These are phyloP conservation scores for Caryopteris hybrid DNA, from an alignment of 305 asterid genomes.

Conservation along the genomic window DNA sequence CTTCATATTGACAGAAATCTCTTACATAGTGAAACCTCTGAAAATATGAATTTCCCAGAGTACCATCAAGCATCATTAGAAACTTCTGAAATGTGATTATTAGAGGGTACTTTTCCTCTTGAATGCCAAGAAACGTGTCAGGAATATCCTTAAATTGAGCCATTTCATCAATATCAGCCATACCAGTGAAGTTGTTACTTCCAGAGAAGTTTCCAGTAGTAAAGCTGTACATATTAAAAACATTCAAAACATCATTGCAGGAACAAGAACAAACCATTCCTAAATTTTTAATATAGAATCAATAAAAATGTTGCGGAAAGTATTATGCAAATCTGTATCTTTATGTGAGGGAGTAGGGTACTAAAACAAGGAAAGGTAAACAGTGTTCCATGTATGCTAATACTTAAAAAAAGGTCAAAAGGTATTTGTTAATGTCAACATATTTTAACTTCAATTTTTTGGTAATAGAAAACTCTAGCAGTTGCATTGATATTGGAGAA, in stretches of 20 bases:
- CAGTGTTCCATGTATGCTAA: no score
- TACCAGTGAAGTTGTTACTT: slow-evolving; percentile 14
- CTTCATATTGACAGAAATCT: slow-evolving; percentile 18
- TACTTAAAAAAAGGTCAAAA: no score
- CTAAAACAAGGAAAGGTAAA: no score
- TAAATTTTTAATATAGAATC: not conserved
- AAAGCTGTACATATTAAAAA: slow-evolving; percentile 31
- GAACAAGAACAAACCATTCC: not conserved
- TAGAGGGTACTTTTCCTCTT: slow-evolving; percentile 40
- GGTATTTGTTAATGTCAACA: not conserved
- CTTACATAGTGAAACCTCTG: slow-evolving; percentile 38
- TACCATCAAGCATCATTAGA: slow-evolving; percentile 65
- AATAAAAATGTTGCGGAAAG: not conserved
- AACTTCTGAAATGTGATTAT: slow-evolving; percentile 57
- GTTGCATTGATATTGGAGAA: not conserved
- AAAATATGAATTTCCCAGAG: slow-evolving; percentile 48
- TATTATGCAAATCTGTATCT: no score
- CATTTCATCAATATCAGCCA: slow-evolving; percentile 41
- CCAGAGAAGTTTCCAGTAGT: slow-evolving; percentile 23
- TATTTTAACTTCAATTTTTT: not conserved
- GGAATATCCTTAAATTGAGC: slow-evolving; percentile 42
- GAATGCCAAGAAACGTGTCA: slow-evolving; percentile 40
- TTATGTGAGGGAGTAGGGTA: no score
- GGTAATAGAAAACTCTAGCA: not conserved
- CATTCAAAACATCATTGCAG: not conserved